Percentiles rank a stretch among this genome's conserved stretches.
phyloP scores from a whole-genome alignment of 352 stramenopile species.

The Phytophthora pini region DNA sequence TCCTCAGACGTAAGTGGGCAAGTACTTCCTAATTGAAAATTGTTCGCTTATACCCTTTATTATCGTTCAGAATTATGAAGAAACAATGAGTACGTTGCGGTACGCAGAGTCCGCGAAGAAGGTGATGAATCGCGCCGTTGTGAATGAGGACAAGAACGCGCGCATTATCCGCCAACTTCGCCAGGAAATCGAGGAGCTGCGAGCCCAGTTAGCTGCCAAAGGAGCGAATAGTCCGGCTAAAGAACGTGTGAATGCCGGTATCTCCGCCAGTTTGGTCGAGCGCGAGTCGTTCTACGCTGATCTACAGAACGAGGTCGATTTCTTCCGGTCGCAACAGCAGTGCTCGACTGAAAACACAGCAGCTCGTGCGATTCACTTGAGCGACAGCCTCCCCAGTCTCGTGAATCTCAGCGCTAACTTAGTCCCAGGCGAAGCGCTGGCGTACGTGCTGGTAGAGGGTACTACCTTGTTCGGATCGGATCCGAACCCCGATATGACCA shows the following conservation, averaged over 20 bases:
- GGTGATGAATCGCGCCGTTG: slow-evolving; percentile 81
- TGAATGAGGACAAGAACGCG: slow-evolving; percentile 87
- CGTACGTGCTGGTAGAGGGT: slow-evolving; percentile 52
- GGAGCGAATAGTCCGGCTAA: slow-evolving; percentile 42
- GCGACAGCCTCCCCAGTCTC: slow-evolving; percentile 48
- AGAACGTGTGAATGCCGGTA: slow-evolving; percentile 30
- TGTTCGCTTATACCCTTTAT: background rate
- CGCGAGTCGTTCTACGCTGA: slow-evolving; percentile 57
- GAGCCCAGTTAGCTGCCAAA: slow-evolving; percentile 40
- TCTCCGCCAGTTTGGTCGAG: slow-evolving; percentile 50
- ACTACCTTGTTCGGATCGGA: slow-evolving; percentile 57
- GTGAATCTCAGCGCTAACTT: slow-evolving; percentile 52
- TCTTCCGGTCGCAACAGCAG: slow-evolving; percentile 46
- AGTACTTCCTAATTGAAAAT: background rate
- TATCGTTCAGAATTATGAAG: slow-evolving; percentile 71
- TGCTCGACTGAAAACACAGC: slow-evolving; percentile 3
- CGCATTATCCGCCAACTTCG: slow-evolving; percentile 79
- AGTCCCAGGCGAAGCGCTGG: slow-evolving; percentile 37
- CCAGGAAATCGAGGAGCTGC: slow-evolving; percentile 72
- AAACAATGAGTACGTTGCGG: slow-evolving; percentile 86
- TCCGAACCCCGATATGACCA: slow-evolving; percentile 14
- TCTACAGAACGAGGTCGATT: slow-evolving; percentile 57
- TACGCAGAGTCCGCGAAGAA: slow-evolving; percentile 87
- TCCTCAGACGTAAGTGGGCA: slow-evolving; percentile 56
- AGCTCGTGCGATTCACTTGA: slow-evolving; percentile 34